A percentile compares a stretch with the other conserved stretches of the same genome.
These are phyloP conservation scores for Talaromyces sp. DNA, from an alignment of 2,329 filamentous ascomycete genomes.

Conservation along the genomic window DNA sequence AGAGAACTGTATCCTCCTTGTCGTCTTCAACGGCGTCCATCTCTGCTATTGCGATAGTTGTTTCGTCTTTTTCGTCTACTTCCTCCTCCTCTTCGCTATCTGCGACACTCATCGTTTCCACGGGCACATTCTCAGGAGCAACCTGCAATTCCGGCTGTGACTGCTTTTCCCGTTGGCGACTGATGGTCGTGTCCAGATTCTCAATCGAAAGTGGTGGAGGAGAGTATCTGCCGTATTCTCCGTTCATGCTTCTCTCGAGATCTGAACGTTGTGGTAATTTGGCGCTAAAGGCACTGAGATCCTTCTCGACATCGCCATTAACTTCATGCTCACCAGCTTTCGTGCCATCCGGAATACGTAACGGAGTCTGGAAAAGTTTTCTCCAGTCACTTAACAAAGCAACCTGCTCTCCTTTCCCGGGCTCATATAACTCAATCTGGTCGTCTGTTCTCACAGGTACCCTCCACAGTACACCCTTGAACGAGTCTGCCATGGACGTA, in stretches of 20 bases:
- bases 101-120: constrained; percentile 1
- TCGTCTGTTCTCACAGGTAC: constrained; percentile 25
- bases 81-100: constrained; percentile 14
- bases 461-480: constrained; percentile 43
- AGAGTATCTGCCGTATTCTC: constrained; percentile 11
- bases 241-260: not conserved
- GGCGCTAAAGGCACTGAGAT: not conserved
- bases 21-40: constrained; percentile 5
- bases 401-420: constrained; percentile 42
- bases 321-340: not conserved
- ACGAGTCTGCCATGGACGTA: constrained; percentile 28
- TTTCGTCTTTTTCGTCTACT: not conserved
- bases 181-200: constrained; percentile 14
- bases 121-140: not conserved
- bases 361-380: constrained; percentile 40
- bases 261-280: not conserved
- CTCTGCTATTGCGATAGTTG: not conserved
- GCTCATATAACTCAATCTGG: constrained; percentile 33
- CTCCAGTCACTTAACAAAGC: constrained; percentile 47
- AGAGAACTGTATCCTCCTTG: not conserved
- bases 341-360: constrained; percentile 22
- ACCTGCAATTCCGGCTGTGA: not conserved
- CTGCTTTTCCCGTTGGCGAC: constrained; percentile 5
- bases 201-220: constrained; percentile 18
- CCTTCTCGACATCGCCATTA: not conserved